Evolutionary conservation across 352 stramenopile genomes (phyloP), one percentile per base, ranked within the genome.

Genomic region (Phytophthora rubi): DNA sequence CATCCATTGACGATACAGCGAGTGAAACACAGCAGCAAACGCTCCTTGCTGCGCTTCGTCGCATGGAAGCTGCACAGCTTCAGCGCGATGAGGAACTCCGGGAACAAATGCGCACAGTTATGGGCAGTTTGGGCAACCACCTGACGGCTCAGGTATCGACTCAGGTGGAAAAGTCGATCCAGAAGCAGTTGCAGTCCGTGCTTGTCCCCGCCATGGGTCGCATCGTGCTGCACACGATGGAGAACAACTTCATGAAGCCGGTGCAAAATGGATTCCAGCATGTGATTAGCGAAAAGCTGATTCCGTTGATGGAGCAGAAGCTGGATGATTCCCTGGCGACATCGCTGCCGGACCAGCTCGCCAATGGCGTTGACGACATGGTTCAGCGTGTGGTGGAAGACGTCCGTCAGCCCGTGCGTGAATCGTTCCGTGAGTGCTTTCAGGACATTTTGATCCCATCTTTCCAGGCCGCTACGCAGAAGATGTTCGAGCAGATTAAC

Each of bases 401-500:
- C 23, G 85, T 94, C 33, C 85, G 83, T 21, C 77, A 92, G 60
- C 88, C 88, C 2, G 86, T 95, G 54, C 88, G 88, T 21, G 85
- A 95, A 44, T 91, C 88, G 7, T 95, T 95, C 76, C 86, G 86
- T 23, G 88, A 95, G 55, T 93, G 84, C 51, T 95, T 95, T 75
- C 85, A 91, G 55, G 81, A 92, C 37, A 92, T 92, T 68, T 91
- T 95, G 64, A 95, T 95, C 39, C 88, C 88, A 9, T 94, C 86
- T 23, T 95, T 95, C 69, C 86, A 95, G 48, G 88, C 88, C 15
- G 88, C 88, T 55, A 95, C 88, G 10, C 88, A 95, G 63, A 94
- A 94, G 65, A 95, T 95, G 88, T 95, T 95, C 65, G 88, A 95
- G 63, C 88, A 95, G 61, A 95, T 95, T 55, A 90, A 94, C 53